Percentiles rank a stretch among this genome's conserved stretches.
Evolutionary conservation across 2,329 filamentous ascomycete species (phyloP).

Genomic region (Ceratocystis colombiana): DNA sequence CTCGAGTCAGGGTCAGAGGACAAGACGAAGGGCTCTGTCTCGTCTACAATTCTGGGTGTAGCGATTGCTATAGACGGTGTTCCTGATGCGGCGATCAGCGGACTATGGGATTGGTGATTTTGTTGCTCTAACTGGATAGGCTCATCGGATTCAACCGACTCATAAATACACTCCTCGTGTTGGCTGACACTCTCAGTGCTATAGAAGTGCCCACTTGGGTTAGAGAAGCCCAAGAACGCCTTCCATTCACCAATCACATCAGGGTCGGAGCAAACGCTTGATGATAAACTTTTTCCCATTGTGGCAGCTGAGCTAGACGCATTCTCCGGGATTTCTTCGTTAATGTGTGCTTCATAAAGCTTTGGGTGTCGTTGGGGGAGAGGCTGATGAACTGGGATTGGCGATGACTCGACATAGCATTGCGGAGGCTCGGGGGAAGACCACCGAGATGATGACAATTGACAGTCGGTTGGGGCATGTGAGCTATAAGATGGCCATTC

Average conservation of each 20-base stretch:
- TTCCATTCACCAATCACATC: slow-evolving; percentile 20
- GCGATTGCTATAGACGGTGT: neutral
- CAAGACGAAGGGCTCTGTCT: neutral
- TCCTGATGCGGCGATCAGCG: neutral
- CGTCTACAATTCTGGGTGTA: neutral
- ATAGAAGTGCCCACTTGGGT: neutral
- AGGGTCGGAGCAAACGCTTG: slow-evolving; percentile 17
- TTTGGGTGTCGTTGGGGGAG: slow-evolving; percentile 13
- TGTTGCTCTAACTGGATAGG: neutral
- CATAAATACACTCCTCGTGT: neutral
- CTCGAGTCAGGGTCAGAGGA: slow-evolving; percentile 11
- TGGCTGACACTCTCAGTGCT: neutral
- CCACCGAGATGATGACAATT: neutral
- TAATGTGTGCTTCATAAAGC: neutral
- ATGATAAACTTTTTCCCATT: slow-evolving; percentile 2
- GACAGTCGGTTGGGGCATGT: neutral
- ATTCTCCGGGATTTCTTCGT: neutral
- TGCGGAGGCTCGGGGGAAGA: neutral
- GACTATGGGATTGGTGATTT: neutral
- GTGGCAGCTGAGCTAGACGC: slow-evolving; percentile 10
- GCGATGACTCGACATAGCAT: slow-evolving; percentile 19
- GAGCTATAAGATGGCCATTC: neutral
- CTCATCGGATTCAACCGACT: neutral
- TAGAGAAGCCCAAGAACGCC: slow-evolving; percentile 17
- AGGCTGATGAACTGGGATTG: slow-evolving; percentile 18